Evolutionary conservation across 129 eudicot species (phyloP), one percentile per base, ranked within the genome.

Genomic region (Heracleum sosnowskyi): DNA sequence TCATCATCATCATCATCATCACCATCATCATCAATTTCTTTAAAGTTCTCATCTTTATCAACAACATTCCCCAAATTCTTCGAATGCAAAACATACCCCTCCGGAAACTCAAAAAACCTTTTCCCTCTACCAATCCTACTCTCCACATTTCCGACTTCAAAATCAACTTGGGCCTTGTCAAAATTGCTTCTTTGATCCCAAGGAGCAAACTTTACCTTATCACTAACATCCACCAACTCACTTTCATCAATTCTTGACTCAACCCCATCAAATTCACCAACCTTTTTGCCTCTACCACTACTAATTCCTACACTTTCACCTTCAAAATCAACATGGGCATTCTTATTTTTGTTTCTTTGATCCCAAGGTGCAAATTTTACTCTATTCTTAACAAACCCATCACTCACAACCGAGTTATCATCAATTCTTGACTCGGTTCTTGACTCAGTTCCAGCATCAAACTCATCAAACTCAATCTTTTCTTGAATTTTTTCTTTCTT

Each of bases 361-460:
- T 72, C 87, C 97, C 96, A 92, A 78, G 93, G 97, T 83, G 97
- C 92, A 53, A 80, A 69, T 76, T 49, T 79, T 46, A 83, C 68
- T 18, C 74, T 74, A 12, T 15, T 66, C 47, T 37, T 77, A 44
- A 46, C 47, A 24, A 47, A 45, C 35, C 63, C 85, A 81, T 72
- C 81, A 77, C 78, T 78, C 73, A 51, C 87, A 0, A 79, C 11
- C 76, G 85, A 74, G 79, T 75, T 66, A 42, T 64, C 66, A 69
- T 45, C 77, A 76, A 74, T 79, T 60, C 79, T 81, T 45, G 84
- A 79, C 78, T 80, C 87, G 47, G 77, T 57, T 69, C 53, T 81
- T 45, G 84, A 79, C 78, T 80, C 87, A 62, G 77, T 44, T 40
- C 42, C 42, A 40, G 42, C 80, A 79, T 69, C 37, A 73, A 42